Conservation (phyloP, 805 yeast species). For the Jamesozyma lodderae region DNA sequence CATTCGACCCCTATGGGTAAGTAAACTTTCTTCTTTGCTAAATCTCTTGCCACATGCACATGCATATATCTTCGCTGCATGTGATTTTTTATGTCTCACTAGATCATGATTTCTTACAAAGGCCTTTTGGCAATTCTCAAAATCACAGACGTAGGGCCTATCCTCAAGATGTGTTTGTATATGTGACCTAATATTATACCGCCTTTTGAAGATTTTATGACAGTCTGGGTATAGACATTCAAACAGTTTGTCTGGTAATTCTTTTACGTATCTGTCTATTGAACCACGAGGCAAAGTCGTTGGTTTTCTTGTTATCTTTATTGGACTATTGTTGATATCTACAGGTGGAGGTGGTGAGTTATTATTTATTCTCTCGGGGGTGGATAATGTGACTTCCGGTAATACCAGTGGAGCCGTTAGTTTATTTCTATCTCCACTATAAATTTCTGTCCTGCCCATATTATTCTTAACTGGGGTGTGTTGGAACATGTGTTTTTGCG, state of each 20-base stretch:
- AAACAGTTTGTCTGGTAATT: slow-evolving; percentile 68
- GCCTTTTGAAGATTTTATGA: slow-evolving; percentile 72
- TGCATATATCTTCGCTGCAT: slow-evolving; percentile 56
- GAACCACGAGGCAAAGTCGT: slow-evolving; percentile 74
- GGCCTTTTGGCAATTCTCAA: slow-evolving; percentile 58
- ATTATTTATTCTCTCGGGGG: too few relatives aligned
- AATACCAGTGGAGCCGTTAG: too few relatives aligned
- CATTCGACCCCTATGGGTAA: slow-evolving; percentile 67
- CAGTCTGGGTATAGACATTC: slow-evolving; percentile 71
- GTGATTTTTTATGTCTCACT: slow-evolving; percentile 82
- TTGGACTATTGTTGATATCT: slow-evolving; percentile 12
- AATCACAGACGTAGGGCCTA: slow-evolving; percentile 75
- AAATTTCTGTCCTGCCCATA: too few relatives aligned
- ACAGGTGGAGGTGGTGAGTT: neutral
- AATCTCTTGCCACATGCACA: slow-evolving; percentile 96
- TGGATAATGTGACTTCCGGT: too few relatives aligned
- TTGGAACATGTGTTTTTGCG: slow-evolving; percentile 26
- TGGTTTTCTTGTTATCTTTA: slow-evolving; percentile 24
- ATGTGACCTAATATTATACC: slow-evolving; percentile 90
- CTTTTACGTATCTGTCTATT: slow-evolving; percentile 71
- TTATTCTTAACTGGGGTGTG: slow-evolving; percentile 20
- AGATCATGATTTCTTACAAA: slow-evolving; percentile 95
- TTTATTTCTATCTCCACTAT: too few relatives aligned
- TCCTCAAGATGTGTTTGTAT: slow-evolving; percentile 95
- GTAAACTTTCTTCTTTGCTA: slow-evolving; percentile 80